phyloP scores from a whole-genome alignment of 129 eudicot species.

The Calendula officinalis region DNA sequence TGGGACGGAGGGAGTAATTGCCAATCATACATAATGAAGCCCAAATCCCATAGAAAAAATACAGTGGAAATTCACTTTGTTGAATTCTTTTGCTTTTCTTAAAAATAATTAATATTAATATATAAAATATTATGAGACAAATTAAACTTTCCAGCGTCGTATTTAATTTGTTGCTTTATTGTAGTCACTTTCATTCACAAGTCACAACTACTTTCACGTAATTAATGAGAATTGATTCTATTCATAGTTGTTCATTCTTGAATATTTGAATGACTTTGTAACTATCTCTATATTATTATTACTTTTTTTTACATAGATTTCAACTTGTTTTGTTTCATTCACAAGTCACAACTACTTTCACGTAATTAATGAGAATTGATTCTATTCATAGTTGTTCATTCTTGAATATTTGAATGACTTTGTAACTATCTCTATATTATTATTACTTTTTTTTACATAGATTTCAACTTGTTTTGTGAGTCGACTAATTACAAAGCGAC shows the following conservation, averaged over 20 bases:
- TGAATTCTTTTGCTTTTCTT: no score
- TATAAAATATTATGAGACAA: background rate
- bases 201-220: background rate
- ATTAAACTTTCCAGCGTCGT: background rate
- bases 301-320: no score
- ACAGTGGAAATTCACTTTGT: no score
- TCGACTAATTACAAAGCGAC: no score
- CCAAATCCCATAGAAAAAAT: no score
- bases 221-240: background rate
- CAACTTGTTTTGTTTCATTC: no score
- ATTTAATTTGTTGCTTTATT: background rate
- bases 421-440: background rate
- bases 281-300: background rate
- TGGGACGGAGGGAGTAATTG: no score
- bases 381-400: background rate
- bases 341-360: background rate
- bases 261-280: constrained; percentile 2
- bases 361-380: constrained; percentile 4
- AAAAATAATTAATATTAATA: no score
- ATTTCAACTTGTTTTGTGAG: no score
- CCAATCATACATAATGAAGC: no score
- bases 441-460: no score
- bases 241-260: background rate
- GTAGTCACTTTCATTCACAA: background rate
- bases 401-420: constrained; percentile 5